phyloP scores from a whole-genome alignment of 495 filamentous ascomycete species.

The Aspergillus baeticus region DNA sequence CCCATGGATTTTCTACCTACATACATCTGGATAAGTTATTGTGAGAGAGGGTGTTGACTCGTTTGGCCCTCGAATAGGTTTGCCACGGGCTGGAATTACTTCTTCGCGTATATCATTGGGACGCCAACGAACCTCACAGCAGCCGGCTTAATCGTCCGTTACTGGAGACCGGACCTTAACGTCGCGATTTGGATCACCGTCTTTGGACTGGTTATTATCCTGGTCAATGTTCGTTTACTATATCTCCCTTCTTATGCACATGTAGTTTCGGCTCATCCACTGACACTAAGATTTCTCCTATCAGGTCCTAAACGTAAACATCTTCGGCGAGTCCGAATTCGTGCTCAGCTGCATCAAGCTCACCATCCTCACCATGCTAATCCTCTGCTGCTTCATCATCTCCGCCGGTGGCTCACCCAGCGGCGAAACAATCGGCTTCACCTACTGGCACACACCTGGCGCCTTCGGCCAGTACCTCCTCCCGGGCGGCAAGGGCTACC shows the following conservation, averaged over 20 bases:
- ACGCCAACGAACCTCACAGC: constrained; percentile 11
- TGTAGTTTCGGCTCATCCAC: neutral
- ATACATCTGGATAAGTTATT: too few relatives aligned
- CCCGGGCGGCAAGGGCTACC: constrained; percentile 21
- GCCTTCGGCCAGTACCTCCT: constrained; percentile 15
- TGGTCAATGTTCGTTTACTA: constrained; percentile 10
- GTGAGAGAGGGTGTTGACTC: too few relatives aligned
- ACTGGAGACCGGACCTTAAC: constrained; percentile 13
- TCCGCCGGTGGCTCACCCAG: constrained; percentile 61
- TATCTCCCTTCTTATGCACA: too few relatives aligned
- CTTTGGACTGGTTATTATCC: constrained; percentile 2
- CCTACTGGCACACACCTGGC: constrained; percentile 44
- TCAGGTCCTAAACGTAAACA: constrained; percentile 50
- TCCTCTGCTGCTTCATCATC: constrained; percentile 25
- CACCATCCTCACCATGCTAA: constrained; percentile 54
- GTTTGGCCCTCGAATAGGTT: constrained; percentile 10
- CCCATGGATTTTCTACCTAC: neutral
- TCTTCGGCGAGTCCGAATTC: constrained; percentile 66
- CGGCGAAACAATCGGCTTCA: constrained; percentile 67
- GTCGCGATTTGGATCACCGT: constrained; percentile 5
- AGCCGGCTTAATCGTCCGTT: constrained; percentile 10
- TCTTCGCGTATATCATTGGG: constrained; percentile 9
- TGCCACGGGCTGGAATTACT: constrained; percentile 15
- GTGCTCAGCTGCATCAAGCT: constrained; percentile 67
- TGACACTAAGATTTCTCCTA: neutral